Evolutionary conservation across 306 rosid species (phyloP), one percentile per base, ranked within the genome.

Genomic region (Vigna angularis): DNA sequence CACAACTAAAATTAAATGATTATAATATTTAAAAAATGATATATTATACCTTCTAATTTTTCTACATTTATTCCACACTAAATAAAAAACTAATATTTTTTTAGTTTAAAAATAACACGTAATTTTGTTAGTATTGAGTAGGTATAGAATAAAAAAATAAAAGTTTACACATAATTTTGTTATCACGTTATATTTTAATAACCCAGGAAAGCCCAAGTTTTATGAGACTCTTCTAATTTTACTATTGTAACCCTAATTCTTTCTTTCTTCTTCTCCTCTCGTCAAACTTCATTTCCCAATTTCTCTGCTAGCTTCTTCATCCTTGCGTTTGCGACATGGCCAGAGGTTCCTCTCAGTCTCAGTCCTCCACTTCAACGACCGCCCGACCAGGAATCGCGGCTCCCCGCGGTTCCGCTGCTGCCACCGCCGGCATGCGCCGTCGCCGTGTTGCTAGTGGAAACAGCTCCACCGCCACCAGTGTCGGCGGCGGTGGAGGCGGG

Each of bases 331-430:
- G n/a, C 22, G 0, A 24, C 44, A 93, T 94, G 98, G 93, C 88
- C 3, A 87, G 89, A 87, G 98, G 98, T 10, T 40, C 97, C n/a
- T 94, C 98, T 58, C 98, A 94, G 78, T 90, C 98, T 47, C 98
- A 92, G 63, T 50, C 96, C 2, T 17, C 96, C 16, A 79, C 86
- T 28, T 85, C 96, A 62, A 70, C 96, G 49, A 20, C 82, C 3
- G 58, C 96, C 0, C 88, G 97, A 0, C 96, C 94, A 1, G 97
- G 95, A 18, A 69, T 85, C 63, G 26, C 51, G 71, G 96, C 98
- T 74, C 98, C 98, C 2, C 94, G 97, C 13, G 97, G 97, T n/a
- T 89, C 97, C 0, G 98, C 97, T 0, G 97, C 97, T 2, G 96
- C 98, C 3, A 85, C 97, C 0, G 96, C 98, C 0, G 96, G 97